Conservation (phyloP, 768 basidiomycete species). For the Leucosporidium yakuticum region DNA sequence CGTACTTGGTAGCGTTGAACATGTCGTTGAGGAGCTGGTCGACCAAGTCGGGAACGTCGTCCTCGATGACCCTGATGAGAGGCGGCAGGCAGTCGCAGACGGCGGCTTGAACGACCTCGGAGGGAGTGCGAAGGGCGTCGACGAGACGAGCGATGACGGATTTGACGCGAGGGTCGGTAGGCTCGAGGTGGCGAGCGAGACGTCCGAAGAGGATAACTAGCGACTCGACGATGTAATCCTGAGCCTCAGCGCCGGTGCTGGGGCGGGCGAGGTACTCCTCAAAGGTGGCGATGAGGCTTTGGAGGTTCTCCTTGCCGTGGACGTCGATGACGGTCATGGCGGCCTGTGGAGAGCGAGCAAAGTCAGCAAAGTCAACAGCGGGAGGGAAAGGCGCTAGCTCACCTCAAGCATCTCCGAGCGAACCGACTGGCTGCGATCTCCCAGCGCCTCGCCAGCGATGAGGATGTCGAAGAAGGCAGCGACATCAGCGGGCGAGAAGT, state of each 20-base stretch:
- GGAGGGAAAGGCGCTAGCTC: conserved; percentile 5
- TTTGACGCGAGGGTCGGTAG: conserved; percentile 69
- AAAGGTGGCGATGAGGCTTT: conserved; percentile 71
- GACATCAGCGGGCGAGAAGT: conserved; percentile 59
- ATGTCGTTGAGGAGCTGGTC: conserved; percentile 71
- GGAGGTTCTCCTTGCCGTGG: conserved; percentile 66
- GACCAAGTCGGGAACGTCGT: conserved; percentile 60
- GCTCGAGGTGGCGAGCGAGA: conserved; percentile 76
- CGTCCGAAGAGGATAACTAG: conserved; percentile 91
- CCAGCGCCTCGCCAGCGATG: conserved; percentile 76
- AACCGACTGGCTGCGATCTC: conserved; percentile 74
- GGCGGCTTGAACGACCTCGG: conserved; percentile 93
- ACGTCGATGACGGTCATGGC: conserved; percentile 74
- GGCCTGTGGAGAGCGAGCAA: conserved; percentile 48
- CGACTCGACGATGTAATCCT: conserved; percentile 87
- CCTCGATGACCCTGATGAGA: conserved; percentile 64
- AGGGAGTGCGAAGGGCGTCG: conserved; percentile 83
- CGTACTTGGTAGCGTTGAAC: conserved; percentile 76
- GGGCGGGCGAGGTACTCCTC: conserved; percentile 61
- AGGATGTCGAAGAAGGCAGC: conserved; percentile 74
- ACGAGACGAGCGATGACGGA: conserved; percentile 75
- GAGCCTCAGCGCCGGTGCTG: conserved; percentile 50
- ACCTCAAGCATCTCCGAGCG: conserved; percentile 68
- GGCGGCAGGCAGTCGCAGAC: conserved; percentile 93
- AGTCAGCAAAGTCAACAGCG: background rate